A percentile compares a stretch with the other conserved stretches of the same genome.
phyloP scores from a whole-genome alignment of 1,284 basidiomycete species.

The Taiwanofungus camphoratus region DNA sequence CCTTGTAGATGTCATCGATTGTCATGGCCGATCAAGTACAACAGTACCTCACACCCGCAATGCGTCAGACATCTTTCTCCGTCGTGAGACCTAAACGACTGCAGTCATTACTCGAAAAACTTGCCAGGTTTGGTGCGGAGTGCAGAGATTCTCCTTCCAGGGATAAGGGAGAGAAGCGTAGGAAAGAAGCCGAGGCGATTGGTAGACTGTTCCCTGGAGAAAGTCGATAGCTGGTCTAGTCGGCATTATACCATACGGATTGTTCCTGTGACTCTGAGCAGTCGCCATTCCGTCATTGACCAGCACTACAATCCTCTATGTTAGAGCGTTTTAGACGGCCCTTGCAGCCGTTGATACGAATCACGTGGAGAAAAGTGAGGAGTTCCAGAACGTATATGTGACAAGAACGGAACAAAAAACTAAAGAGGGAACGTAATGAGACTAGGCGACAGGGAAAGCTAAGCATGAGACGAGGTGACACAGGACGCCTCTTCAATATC shows the following conservation, averaged over 20 bases:
- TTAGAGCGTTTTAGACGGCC: conserved; percentile 20
- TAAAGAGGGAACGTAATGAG: conserved; percentile 15
- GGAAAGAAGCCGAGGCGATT: conserved; percentile 76
- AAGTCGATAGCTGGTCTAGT: conserved; percentile 32
- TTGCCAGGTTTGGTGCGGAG: conserved; percentile 60
- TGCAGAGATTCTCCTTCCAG: conserved; percentile 53
- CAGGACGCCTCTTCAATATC: conserved; percentile 25
- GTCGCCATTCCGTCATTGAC: conserved; percentile 5
- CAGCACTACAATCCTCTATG: conserved; percentile 14
- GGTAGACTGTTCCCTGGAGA: conserved; percentile 65
- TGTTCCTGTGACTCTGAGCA: conserved; percentile 19
- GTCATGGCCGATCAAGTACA: conserved; percentile 70
- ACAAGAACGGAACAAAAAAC: conserved; percentile 16
- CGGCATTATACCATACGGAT: neutral
- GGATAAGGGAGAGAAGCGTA: conserved; percentile 64
- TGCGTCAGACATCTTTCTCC: conserved; percentile 69
- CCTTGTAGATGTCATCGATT: conserved; percentile 70
- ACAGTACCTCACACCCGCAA: conserved; percentile 73
- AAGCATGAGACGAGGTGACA: conserved; percentile 21
- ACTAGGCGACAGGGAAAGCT: conserved; percentile 19
- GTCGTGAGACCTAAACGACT: conserved; percentile 70
- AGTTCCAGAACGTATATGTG: conserved; percentile 23
- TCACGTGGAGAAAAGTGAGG: conserved; percentile 14
- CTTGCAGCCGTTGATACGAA: conserved; percentile 13
- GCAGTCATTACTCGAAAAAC: conserved; percentile 76